phyloP scores from a whole-genome alignment of 169 alveolate species.

The Plasmodium sp. region DNA sequence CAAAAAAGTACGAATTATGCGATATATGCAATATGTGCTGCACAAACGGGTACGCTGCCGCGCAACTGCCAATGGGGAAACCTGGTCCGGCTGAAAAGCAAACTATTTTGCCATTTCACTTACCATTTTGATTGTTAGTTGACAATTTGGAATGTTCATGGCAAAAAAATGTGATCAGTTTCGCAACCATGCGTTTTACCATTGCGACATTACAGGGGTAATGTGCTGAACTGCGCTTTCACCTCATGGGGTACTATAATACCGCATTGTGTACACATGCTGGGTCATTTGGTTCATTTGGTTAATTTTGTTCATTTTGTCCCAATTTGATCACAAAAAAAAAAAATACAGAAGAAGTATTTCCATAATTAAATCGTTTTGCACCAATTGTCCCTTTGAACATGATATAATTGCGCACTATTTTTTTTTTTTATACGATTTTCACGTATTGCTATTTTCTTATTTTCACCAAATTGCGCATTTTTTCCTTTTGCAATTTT shows the following conservation, averaged over 20 bases:
- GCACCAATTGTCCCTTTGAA: constrained; percentile 55
- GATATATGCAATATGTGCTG: neutral
- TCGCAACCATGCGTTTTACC: neutral
- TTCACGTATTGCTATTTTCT: neutral
- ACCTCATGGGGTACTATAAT: neutral
- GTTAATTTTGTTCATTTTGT: neutral
- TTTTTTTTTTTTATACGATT: constrained; percentile 2
- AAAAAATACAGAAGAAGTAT: neutral
- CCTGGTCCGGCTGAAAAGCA: neutral
- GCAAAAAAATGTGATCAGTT: constrained; percentile 12
- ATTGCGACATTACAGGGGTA: neutral
- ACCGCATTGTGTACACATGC: neutral
- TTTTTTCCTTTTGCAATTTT: constrained; percentile 1
- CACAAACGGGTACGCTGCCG: neutral
- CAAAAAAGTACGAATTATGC: neutral
- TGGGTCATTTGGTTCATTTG: neutral
- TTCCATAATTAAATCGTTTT: constrained; percentile 1
- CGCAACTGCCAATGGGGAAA: neutral
- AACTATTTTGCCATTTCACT: neutral
- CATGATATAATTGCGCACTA: neutral
- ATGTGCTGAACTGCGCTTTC: neutral
- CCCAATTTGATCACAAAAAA: constrained; percentile 7
- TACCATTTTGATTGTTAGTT: neutral
- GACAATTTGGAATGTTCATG: neutral
- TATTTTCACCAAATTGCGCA: constrained; percentile 6